Conservation (phyloP, 345 rosid genomes). For the Balakata baccata region DNA sequence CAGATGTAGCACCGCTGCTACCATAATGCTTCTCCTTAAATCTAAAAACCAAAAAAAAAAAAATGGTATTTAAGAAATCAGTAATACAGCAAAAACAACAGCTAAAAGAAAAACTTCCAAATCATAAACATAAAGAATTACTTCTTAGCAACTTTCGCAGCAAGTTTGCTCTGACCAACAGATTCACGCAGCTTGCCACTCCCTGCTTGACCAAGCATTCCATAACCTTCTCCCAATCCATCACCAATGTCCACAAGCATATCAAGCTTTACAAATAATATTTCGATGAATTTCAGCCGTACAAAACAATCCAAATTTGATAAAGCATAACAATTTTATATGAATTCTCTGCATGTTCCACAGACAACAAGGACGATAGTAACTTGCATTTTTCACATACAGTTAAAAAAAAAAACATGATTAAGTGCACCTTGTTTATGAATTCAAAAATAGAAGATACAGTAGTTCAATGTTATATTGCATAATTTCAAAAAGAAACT, state of each 20-base stretch:
- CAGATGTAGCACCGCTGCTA: slow-evolving; percentile 88
- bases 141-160: slow-evolving; percentile 92
- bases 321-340: background rate
- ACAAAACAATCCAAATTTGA: background rate
- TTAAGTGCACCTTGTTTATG: background rate
- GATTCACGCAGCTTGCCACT: slow-evolving; percentile 92
- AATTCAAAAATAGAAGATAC: background rate
- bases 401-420: background rate
- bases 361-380: background rate
- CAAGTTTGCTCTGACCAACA: slow-evolving; percentile 81
- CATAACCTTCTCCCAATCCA: slow-evolving; percentile 97
- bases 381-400: background rate
- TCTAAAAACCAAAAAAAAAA: slow-evolving; percentile 39
- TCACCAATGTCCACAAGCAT: slow-evolving; percentile 54
- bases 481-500: background rate
- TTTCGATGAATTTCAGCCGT: background rate
- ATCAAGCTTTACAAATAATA: background rate
- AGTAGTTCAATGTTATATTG: background rate
- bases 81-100: background rate
- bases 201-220: slow-evolving; percentile 99
- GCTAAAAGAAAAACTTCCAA: background rate
- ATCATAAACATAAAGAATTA: slow-evolving; percentile 19
- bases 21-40: slow-evolving; percentile 76
- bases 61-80: background rate
- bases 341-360: background rate